Conservation (phyloP, 371 early-diverging fungal species). For the Dinochytrium kinnereticum region DNA sequence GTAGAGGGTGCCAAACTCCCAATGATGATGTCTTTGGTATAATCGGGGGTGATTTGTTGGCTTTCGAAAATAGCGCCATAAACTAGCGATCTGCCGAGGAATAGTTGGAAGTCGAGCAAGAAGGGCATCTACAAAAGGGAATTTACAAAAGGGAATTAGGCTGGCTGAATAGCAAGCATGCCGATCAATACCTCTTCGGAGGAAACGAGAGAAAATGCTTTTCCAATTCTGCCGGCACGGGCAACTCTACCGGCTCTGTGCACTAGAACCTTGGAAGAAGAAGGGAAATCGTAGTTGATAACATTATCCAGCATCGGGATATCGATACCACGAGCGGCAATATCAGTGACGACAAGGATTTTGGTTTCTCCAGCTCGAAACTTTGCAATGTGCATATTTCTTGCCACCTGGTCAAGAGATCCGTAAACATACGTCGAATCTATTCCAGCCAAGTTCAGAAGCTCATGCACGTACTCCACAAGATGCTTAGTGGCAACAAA, state of each 20-base stretch:
- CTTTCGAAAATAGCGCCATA: slow-evolving; percentile 52
- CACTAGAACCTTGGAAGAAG: slow-evolving; percentile 93
- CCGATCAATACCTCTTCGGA: slow-evolving; percentile 69
- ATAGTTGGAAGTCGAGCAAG: slow-evolving; percentile 90
- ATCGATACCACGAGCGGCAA: slow-evolving; percentile 99
- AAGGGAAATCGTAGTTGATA: slow-evolving; percentile 96
- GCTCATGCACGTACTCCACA: slow-evolving; percentile 87
- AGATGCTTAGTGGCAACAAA: slow-evolving; percentile 97
- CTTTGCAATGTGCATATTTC: slow-evolving; percentile 81
- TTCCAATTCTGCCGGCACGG: slow-evolving; percentile 93
- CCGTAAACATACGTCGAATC: slow-evolving; percentile 89
- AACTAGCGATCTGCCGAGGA: slow-evolving; percentile 77
- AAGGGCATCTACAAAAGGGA: slow-evolving; percentile 71
- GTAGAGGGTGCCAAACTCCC: slow-evolving; percentile 77
- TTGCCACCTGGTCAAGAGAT: slow-evolving; percentile 90
- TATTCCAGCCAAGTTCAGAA: slow-evolving; percentile 75
- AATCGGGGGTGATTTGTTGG: slow-evolving; percentile 51
- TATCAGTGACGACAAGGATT: slow-evolving; percentile 96
- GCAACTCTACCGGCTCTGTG: slow-evolving; percentile 99
- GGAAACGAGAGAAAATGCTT: slow-evolving; percentile 89
- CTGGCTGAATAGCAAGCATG: background rate
- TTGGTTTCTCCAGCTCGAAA: slow-evolving; percentile 82
- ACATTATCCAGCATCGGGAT: slow-evolving; percentile 96
- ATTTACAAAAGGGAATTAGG: background rate
- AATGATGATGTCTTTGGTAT: slow-evolving; percentile 81